Conservation (phyloP, 306 rosid species). For the Dryas alaskensis region DNA sequence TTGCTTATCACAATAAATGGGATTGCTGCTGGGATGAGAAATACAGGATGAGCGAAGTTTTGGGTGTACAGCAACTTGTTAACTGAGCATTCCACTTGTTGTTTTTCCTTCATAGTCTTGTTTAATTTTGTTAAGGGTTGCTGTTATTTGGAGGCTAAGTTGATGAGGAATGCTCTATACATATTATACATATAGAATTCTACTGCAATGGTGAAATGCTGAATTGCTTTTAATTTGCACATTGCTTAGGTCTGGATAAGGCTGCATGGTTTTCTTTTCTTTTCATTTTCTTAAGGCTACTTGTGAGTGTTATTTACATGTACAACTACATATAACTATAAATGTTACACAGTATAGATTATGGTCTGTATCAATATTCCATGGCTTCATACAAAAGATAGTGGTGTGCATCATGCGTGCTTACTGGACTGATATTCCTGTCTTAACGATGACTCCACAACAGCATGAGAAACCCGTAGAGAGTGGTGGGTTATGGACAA, state of each 20-base stretch:
- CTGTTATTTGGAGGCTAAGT: constrained; percentile 4
- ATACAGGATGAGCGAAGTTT: constrained; percentile 61
- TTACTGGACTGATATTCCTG: no score
- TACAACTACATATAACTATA: no score
- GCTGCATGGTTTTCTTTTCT: not conserved
- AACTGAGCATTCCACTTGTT: not conserved
- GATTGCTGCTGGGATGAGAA: constrained; percentile 96
- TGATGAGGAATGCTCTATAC: not conserved
- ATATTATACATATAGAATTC: not conserved
- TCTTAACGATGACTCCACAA: no score
- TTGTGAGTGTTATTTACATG: no score
- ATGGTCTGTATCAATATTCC: no score
- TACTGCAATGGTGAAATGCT: not conserved
- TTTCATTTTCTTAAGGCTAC: not conserved
- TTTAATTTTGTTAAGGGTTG: not conserved
- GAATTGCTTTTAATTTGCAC: not conserved
- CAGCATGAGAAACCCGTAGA: no score
- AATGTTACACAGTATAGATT: no score
- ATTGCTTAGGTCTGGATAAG: not conserved
- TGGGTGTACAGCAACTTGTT: not conserved
- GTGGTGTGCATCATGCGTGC: no score
- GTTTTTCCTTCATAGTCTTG: not conserved
- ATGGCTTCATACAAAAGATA: no score
- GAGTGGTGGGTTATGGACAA: no score
- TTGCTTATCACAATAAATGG: constrained; percentile 91